phyloP scores from a whole-genome alignment of 257 asterid genomes.

The Solanum clarkiae region DNA sequence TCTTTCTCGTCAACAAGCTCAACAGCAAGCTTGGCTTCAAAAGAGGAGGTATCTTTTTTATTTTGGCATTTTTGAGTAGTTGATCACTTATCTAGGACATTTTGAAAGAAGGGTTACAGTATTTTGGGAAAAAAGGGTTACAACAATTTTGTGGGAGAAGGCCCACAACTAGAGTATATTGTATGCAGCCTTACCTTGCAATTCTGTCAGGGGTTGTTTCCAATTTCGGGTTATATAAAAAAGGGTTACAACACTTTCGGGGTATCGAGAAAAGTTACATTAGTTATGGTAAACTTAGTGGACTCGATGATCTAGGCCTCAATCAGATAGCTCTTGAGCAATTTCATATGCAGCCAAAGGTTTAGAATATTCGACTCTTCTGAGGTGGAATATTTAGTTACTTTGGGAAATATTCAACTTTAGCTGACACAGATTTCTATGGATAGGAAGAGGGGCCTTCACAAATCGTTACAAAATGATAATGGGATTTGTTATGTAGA shows the following conservation, averaged over 20 bases:
- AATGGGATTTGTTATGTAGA: not conserved
- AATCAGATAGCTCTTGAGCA: too few species aligned
- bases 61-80: not conserved
- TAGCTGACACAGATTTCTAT: not conserved
- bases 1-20: constrained; percentile 93
- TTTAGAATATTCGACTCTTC: not conserved
- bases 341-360: not conserved
- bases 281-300: not conserved
- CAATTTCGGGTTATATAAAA: not conserved
- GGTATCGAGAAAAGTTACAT: too few species aligned
- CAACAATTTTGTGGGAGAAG: not conserved
- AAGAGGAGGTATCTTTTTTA: constrained; percentile 59
- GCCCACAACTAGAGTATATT: too few species aligned
- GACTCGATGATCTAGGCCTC: not conserved
- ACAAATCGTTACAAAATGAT: not conserved
- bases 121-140: not conserved
- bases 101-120: not conserved
- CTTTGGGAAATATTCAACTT: not conserved
- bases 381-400: not conserved
- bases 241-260: too few species aligned
- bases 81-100: not conserved
- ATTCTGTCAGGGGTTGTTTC: too few species aligned
- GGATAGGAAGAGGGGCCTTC: not conserved
- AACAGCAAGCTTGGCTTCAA: constrained; percentile 96
- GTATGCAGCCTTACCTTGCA: too few species aligned